Base-by-base conservation (phyloP, 345 rosid species). In the Citropsis articulata region DNA sequence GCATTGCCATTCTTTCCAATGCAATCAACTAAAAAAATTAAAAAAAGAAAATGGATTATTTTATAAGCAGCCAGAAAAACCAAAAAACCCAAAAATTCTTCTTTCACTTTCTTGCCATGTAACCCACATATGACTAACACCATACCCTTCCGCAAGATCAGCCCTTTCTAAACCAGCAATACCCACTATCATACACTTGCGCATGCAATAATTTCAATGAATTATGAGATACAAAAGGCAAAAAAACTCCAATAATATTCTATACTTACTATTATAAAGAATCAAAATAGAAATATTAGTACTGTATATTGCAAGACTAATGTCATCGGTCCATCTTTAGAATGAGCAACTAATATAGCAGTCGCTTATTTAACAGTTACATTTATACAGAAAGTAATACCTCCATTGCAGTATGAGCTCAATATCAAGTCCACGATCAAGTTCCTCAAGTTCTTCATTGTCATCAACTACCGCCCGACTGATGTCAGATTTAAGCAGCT, bases 371-470 rank as follows among this genome's bases (percentile, higher is more conserved):
- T 24, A 28, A 38, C 7, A 75, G 8, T 42, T 19, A 72, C 30
- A 72, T 53, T 68, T 25, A 59, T 14, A 48, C 73, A 82, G 77
- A 81, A 70, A 55, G 80, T 64, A 72, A 81, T 89, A 91, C 99
- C 99, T 94, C 99, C 98, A 96, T 68, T 94, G 99, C 79, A 96
- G 82, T 81, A 96, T 96, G 78, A 96, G 89, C 50, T 96, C 98
- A 30, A 92, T 89, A 81, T 92, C 92, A 79, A 96, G 98, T 80
- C 82, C 92, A 72, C 89, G 91, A 84, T 96, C 99, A 77, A 96
- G 85, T 78, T 92, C 93, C 81, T 87, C 88, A 66, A 96, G 90
- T 73, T 96, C 98, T 86, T 89, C 81, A 76, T 89, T 87, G 79
- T 90, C 97, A 85, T 91, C 95, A 79, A 87, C 91, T 77, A 89